A percentile compares a stretch with the other conserved stretches of the same genome.
These are phyloP conservation scores for Aspergillus indologenus DNA, from an alignment of 495 filamentous ascomycete species.

Conservation along the genomic window DNA sequence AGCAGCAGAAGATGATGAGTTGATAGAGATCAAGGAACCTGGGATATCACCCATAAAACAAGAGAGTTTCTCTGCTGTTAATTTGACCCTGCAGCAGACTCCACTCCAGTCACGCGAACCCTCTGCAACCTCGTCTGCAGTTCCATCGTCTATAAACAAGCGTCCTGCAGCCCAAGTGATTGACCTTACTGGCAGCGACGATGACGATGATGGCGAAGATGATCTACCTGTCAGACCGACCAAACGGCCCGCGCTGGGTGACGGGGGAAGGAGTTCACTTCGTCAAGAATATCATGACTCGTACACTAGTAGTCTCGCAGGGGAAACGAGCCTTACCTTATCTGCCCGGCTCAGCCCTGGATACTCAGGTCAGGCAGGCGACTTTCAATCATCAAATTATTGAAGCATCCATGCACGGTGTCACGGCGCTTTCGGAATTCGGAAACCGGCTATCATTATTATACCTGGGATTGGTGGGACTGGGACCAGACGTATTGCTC, in stretches of 20 bases:
- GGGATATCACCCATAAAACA: slow-evolving; percentile 44
- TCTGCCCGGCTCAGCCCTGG: slow-evolving; percentile 16
- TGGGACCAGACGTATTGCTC: background rate
- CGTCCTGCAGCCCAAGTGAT: slow-evolving; percentile 64
- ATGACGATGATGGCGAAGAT: slow-evolving; percentile 65
- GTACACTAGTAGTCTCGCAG: slow-evolving; percentile 22
- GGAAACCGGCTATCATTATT: slow-evolving; percentile 3
- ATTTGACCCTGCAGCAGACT: slow-evolving; percentile 44
- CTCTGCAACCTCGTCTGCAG: slow-evolving; percentile 47
- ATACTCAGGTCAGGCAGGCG: slow-evolving; percentile 10
- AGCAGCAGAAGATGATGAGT: slow-evolving; percentile 57
- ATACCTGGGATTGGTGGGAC: slow-evolving; percentile 7
- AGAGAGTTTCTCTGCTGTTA: slow-evolving; percentile 34
- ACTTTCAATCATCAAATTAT: slow-evolving; percentile 15
- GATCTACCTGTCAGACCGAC: slow-evolving; percentile 51
- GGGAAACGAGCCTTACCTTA: slow-evolving; percentile 22
- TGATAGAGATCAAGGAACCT: slow-evolving; percentile 63
- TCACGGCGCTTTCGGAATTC: slow-evolving; percentile 18
- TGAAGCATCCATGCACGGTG: slow-evolving; percentile 21
- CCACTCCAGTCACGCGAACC: slow-evolving; percentile 54
- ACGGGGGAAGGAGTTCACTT: slow-evolving; percentile 19
- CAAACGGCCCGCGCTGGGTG: slow-evolving; percentile 46
- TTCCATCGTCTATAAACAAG: slow-evolving; percentile 52
- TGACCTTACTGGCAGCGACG: slow-evolving; percentile 66
- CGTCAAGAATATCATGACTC: slow-evolving; percentile 25